These are phyloP conservation scores for Rubus parviflorus DNA, from an alignment of 306 rosid species.

Conservation along the genomic window DNA sequence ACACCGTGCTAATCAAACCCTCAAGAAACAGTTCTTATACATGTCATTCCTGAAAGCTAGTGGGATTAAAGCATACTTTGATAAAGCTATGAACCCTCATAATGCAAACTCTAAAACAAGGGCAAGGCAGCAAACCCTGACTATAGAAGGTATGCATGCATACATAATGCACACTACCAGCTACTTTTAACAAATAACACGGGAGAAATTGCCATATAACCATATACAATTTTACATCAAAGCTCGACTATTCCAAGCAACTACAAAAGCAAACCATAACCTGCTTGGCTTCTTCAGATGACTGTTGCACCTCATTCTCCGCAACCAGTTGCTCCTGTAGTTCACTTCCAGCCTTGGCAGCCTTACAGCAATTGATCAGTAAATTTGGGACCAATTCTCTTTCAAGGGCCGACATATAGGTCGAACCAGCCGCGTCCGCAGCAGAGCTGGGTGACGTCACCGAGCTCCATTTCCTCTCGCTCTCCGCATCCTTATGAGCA, in stretches of 20 bases:
- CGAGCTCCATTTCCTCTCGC: conserved; percentile 54
- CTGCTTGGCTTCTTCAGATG: conserved; percentile 74
- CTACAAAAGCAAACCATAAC: conserved; percentile 43
- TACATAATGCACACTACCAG: not conserved
- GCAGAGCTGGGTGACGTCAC: conserved; percentile 68
- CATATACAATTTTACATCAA: not conserved
- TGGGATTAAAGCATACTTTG: not conserved
- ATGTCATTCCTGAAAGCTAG: not conserved
- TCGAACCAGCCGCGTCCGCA: conserved; percentile 71
- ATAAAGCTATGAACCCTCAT: not conserved
- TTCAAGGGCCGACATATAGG: conserved; percentile 65
- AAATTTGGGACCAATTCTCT: conserved; percentile 77
- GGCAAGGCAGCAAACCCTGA: not conserved
- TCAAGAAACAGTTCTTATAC: not conserved
- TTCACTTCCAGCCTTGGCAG: conserved; percentile 57
- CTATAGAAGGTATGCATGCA: not conserved
- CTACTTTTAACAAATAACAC: too few relatives aligned
- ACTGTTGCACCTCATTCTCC: conserved; percentile 60
- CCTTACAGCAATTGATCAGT: conserved; percentile 85
- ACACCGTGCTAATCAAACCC: not conserved
- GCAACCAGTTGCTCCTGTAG: conserved; percentile 50
- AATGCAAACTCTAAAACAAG: not conserved
- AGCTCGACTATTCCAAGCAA: conserved; percentile 9
- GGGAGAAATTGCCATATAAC: too few relatives aligned
- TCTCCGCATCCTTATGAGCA: conserved; percentile 41